Evolutionary conservation across 2,329 filamentous ascomycete genomes (phyloP).

Genomic region (Thermochaetoides dissita): DNA sequence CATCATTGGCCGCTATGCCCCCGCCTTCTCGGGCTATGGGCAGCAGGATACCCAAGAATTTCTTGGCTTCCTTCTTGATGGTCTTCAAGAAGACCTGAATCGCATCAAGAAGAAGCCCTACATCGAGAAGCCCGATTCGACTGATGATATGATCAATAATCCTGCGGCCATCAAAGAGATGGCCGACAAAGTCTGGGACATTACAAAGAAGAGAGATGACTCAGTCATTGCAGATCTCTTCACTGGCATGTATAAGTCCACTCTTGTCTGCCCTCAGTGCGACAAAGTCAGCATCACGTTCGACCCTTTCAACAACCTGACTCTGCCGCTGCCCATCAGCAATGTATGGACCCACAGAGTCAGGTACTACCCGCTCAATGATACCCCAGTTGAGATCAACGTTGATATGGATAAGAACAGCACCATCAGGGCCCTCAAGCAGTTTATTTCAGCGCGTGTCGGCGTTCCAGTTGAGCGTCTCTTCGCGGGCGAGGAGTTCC

Average conservation of each 20-base stretch:
- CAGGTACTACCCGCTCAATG: constrained; percentile 63
- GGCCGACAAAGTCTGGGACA: constrained; percentile 79
- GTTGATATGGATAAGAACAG: constrained; percentile 71
- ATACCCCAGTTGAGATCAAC: constrained; percentile 54
- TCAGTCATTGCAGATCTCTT: constrained; percentile 93
- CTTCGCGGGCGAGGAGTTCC: constrained; percentile 74
- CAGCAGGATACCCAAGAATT: constrained; percentile 98
- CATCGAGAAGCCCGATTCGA: constrained; percentile 93
- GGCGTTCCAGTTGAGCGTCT: constrained; percentile 51
- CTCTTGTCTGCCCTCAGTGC: constrained; percentile 79
- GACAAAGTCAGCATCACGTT: constrained; percentile 97
- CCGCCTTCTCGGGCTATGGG: constrained; percentile 82
- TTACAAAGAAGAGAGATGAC: constrained; percentile 83
- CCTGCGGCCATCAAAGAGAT: constrained; percentile 67
- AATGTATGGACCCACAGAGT: constrained; percentile 65
- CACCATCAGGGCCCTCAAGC: constrained; percentile 54
- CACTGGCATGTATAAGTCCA: constrained; percentile 97
- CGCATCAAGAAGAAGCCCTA: constrained; percentile 92
- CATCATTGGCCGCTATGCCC: constrained; percentile 65
- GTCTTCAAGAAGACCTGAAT: constrained; percentile 87
- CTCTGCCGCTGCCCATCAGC: constrained; percentile 76
- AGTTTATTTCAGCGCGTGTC: constrained; percentile 52
- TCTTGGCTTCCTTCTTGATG: constrained; percentile 84
- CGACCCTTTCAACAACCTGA: constrained; percentile 91
- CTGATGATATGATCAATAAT: constrained; percentile 85